Evolutionary conservation across 495 filamentous ascomycete species (phyloP), one percentile per base, ranked within the genome.

Genomic region (Haplographium delicatum): DNA sequence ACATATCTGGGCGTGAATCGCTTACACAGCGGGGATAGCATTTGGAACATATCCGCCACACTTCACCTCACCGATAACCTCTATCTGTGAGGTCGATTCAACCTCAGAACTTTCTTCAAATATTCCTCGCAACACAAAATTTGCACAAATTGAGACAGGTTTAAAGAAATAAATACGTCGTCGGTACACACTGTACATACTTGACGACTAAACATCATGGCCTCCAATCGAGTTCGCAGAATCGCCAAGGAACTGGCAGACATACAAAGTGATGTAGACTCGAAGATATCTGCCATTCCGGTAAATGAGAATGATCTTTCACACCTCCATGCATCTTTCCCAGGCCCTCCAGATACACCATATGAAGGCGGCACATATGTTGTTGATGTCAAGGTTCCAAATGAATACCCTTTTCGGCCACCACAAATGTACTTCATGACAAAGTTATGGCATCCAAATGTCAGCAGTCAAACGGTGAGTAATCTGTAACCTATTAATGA

Each of bases 401-500:
- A 73, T 37, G 89, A 91, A 48, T 98, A 98, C 62, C 93, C 93
- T 1, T 98, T 98, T 70, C 81, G 86, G 35, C 91, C 93, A 10
- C 93, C 94, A 8, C 66, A 81, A 27, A 96, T 97, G 89, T 86
- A 82, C 63, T 97, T 98, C 56, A 79, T 85, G 56, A 98, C 94
- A 59, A 94, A 85, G 67, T 84, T 98, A 50, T 98, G 94, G 94
- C 93, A 98, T 69, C 93, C 93, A 27, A 98, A 98, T 67, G 81
- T 98, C 68, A 90, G 84, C 76, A 91, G 85, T 61, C 88, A 95
- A 66, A 98, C 93, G 42, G 91, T 96, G 68, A 63, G 84, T 76
- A 19, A 10, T 25, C 13, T 16, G 18, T 39, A 25, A 11, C 27
- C 11, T 8, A 23, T 16, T 23, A 23, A 48, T 0, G n/a, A 24